A percentile compares a stretch with the other conserved stretches of the same genome.
Evolutionary conservation across 2,329 filamentous ascomycete genomes (phyloP).

Genomic region (Arthrobotrys musiformis): DNA sequence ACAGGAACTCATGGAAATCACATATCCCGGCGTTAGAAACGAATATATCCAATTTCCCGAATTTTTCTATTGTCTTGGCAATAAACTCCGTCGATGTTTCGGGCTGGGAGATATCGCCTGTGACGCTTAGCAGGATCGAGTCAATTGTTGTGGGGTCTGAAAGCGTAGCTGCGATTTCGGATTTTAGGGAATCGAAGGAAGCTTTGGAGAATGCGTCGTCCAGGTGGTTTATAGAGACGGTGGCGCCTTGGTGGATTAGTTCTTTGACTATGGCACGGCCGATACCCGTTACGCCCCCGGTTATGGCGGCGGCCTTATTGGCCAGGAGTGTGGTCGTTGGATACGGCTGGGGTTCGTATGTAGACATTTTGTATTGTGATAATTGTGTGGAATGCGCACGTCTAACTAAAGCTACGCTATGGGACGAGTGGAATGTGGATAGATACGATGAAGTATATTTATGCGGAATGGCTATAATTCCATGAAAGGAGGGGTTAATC

Average conservation of each 20-base stretch:
- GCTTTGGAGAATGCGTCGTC: slow-evolving; percentile 68
- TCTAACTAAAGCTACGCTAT: too few species aligned
- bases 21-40: slow-evolving; percentile 81
- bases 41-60: slow-evolving; percentile 65
- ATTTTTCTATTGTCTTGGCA: slow-evolving; percentile 71
- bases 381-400: too few species aligned
- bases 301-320: slow-evolving; percentile 85
- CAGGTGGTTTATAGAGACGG: slow-evolving; percentile 76
- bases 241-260: slow-evolving; percentile 80
- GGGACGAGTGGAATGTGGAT: too few species aligned
- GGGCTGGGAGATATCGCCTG: slow-evolving; percentile 81
- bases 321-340: slow-evolving; percentile 67
- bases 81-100: slow-evolving; percentile 77
- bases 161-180: slow-evolving; percentile 65
- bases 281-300: slow-evolving; percentile 86
- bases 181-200: slow-evolving; percentile 69
- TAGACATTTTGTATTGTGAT: slow-evolving; percentile 26
- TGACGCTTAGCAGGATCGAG: slow-evolving; percentile 71
- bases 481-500: background rate
- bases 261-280: slow-evolving; percentile 84
- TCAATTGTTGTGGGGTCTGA: slow-evolving; percentile 66
- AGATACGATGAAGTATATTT: background rate
- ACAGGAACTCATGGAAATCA: slow-evolving; percentile 86
- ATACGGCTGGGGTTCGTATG: slow-evolving; percentile 34
- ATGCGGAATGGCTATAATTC: background rate